A percentile compares a stretch with the other conserved stretches of the same genome.
Conservation (phyloP, 2,329 filamentous ascomycete species). For the Microsporum canis region DNA sequence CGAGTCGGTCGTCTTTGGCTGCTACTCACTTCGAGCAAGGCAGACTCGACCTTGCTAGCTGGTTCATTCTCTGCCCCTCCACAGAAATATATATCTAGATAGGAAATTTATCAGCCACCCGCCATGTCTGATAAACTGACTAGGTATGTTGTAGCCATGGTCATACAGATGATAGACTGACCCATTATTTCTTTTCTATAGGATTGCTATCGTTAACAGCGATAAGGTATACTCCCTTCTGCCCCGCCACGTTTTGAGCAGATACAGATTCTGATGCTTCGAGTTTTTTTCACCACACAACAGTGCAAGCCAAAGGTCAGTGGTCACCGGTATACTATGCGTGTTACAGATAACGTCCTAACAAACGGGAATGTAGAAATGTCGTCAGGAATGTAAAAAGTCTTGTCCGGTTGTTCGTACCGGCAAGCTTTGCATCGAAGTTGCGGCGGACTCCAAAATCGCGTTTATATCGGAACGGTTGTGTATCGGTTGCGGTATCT, state of each 20-base stretch:
- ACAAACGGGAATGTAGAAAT: slow-evolving; percentile 55
- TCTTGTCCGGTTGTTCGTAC: slow-evolving; percentile 94
- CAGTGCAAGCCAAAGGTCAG: slow-evolving; percentile 80
- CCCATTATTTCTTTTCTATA: slow-evolving; percentile 28
- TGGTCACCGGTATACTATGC: not conserved
- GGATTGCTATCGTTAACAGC: slow-evolving; percentile 96
- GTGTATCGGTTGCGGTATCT: slow-evolving; percentile 98
- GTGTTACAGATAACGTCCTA: not conserved
- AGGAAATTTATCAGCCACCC: slow-evolving; percentile 13
- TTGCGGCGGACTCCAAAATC: slow-evolving; percentile 74
- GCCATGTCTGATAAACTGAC: slow-evolving; percentile 89
- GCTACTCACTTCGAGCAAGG: not conserved
- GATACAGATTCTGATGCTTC: not conserved
- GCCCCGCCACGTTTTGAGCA: slow-evolving; percentile 17
- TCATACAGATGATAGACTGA: slow-evolving; percentile 11
- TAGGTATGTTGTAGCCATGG: slow-evolving; percentile 50
- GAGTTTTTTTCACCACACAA: slow-evolving; percentile 12
- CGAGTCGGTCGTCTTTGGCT: not conserved
- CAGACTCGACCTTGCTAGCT: not conserved
- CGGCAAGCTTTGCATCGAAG: slow-evolving; percentile 96
- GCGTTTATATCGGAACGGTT: slow-evolving; percentile 95
- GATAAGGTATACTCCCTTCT: slow-evolving; percentile 65
- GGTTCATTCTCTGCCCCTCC: not conserved
- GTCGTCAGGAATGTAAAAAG: slow-evolving; percentile 98
- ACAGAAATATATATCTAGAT: not conserved